A percentile compares a stretch with the other conserved stretches of the same genome.
These are phyloP conservation scores for Plasmodium vivax DNA, from an alignment of 169 alveolate species.

Conservation along the genomic window DNA sequence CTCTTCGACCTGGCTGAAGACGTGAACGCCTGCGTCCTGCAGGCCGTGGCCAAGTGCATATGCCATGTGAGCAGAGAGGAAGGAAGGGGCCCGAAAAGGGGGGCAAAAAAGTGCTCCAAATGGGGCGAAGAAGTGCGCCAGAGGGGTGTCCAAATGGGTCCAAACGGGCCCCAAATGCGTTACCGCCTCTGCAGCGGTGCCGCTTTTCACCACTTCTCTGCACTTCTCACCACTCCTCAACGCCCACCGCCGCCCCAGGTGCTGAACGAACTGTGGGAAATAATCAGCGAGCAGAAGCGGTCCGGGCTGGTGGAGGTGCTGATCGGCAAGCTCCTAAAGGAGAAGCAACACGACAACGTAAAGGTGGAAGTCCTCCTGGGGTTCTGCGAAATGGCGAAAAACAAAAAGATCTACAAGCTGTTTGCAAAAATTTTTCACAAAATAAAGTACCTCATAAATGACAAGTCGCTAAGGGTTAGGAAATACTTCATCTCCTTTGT, in stretches of 20 bases:
- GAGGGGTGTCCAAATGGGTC: neutral
- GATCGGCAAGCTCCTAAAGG: constrained; percentile 26
- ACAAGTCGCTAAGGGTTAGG: constrained; percentile 25
- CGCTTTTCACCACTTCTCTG: neutral
- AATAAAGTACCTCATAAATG: constrained; percentile 42
- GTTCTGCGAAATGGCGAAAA: constrained; percentile 51
- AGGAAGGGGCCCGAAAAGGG: neutral
- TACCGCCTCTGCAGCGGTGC: neutral
- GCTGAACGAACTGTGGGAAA: constrained; percentile 67
- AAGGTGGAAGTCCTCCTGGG: constrained; percentile 53
- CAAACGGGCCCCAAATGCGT: neutral
- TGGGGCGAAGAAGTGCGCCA: neutral
- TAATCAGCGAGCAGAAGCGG: constrained; percentile 44
- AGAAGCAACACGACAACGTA: constrained; percentile 37
- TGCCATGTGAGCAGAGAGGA: constrained; percentile 42
- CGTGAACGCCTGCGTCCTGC: constrained; percentile 42
- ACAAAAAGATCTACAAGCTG: constrained; percentile 14
- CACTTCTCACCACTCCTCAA: too few relatives aligned
- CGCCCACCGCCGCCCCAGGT: neutral
- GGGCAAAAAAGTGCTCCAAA: neutral
- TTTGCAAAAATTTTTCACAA: constrained; percentile 39
- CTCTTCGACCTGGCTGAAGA: constrained; percentile 61
- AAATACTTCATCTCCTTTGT: constrained; percentile 23
- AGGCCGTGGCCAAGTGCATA: constrained; percentile 71
- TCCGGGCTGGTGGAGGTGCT: constrained; percentile 11